Base-by-base conservation (phyloP, 192 early-diverging fungal genomes). In the Gigaspora rosea region DNA sequence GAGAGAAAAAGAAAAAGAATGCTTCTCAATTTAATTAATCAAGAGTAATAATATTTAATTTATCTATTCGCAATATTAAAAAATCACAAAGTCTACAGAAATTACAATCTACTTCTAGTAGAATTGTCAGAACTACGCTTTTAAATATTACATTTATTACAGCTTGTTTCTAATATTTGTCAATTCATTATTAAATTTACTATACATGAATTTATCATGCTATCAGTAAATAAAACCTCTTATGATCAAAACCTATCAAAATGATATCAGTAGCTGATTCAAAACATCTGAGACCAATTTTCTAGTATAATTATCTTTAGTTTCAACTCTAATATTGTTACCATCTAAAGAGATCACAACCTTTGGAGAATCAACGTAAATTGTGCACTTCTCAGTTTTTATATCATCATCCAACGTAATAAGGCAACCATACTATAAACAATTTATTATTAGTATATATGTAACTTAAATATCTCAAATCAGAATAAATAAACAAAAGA, bases 191-290 rank as follows among this genome's bases (percentile, higher is more conserved):
- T 27, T 27, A 27, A 27, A 27, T 27, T 27, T 27, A 27, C 27
- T 27, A 27, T 27, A 27, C 27, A 27, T 27, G 27, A 27, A 27
- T 27, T 27, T 27, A 27, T 27, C 27, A 27, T 27, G 27, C 27
- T 27, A 0, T 27, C 27, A 27, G 1, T 27, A 27, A 27, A n/a
- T n/a, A n/a, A n/a, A n/a, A 27, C 27, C 27, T 27, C 27, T 27
- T 27, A 1, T 27, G 27, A 27, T 27, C 27, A 27, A 27, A 27
- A 27, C 41, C 41, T 79, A 78, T 78, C 79, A 79, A 47, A 78
- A 71, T 49, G 49, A 47, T 8, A 73, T 46, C 54, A 74, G 66
- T 58, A 76, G 66, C 12, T 71, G 18, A 15, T 18, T 18, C 64
- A 82, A 82, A 56, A 56, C 18, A 56, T 56, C 32, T 54, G 57